phyloP scores from a whole-genome alignment of 352 stramenopile species.

The Globisporangium apiculatum region DNA sequence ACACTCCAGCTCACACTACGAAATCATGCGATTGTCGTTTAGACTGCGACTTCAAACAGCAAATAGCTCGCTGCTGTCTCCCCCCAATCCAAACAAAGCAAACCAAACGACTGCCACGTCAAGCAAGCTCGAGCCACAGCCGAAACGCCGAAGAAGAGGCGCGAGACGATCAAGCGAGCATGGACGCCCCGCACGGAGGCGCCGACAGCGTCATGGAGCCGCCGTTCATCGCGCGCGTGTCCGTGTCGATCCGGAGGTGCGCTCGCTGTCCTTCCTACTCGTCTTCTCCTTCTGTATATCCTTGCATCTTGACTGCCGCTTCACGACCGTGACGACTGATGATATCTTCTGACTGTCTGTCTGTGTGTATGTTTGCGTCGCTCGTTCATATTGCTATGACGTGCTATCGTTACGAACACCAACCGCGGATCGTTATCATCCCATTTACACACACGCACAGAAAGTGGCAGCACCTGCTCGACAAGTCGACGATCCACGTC shows the following conservation, averaged over 20 bases:
- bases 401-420: no score
- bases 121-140: neutral
- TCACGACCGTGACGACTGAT: neutral
- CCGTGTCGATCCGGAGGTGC: slow-evolving; percentile 76
- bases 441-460: slow-evolving; percentile 21
- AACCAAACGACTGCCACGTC: neutral
- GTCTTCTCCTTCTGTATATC: neutral
- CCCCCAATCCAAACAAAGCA: neutral
- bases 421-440: no score
- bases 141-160: neutral
- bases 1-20: no score
- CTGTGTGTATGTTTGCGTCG: neutral
- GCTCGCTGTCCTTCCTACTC: neutral
- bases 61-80: neutral
- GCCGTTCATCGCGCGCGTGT: slow-evolving; percentile 71
- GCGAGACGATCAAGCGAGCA: neutral
- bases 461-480: slow-evolving; percentile 96
- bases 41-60: neutral
- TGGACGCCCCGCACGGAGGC: slow-evolving; percentile 37
- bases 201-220: slow-evolving; percentile 66
- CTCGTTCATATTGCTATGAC: no score
- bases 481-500: slow-evolving; percentile 97
- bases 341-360: neutral
- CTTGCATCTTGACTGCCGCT: neutral
- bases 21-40: no score